phyloP scores from a whole-genome alignment of 2,329 filamentous ascomycete species.

The Diaporthe longicolla region DNA sequence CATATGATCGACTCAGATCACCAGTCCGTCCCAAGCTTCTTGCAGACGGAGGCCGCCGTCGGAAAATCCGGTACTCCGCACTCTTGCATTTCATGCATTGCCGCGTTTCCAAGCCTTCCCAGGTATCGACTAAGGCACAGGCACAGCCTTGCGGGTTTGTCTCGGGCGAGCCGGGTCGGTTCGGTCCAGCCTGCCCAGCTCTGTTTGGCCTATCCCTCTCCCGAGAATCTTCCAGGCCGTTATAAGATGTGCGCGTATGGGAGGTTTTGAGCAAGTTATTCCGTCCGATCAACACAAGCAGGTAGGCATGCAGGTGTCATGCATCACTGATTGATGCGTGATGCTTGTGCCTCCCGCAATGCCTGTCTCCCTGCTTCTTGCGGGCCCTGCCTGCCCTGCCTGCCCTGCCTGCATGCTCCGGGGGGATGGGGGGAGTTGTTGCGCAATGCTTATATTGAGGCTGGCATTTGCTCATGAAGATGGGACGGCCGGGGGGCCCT shows the following conservation, averaged over 20 bases:
- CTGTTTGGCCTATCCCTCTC: background rate
- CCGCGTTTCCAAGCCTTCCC: background rate
- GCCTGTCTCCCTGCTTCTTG: background rate
- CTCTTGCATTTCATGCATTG: slow-evolving; percentile 22
- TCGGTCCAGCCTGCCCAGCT: slow-evolving; percentile 18
- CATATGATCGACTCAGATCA: slow-evolving; percentile 26
- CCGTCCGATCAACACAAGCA: slow-evolving; percentile 13
- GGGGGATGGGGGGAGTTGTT: background rate
- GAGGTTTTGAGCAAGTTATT: slow-evolving; percentile 25
- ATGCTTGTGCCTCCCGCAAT: slow-evolving; percentile 14
- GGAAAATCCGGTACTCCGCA: slow-evolving; percentile 12
- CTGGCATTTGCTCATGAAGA: slow-evolving; percentile 23
- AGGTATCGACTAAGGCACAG: slow-evolving; percentile 23
- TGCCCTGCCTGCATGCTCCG: background rate
- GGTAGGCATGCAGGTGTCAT: slow-evolving; percentile 10
- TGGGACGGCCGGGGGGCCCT: slow-evolving; percentile 27
- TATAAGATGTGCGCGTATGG: slow-evolving; percentile 20
- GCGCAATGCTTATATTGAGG: slow-evolving; percentile 29
- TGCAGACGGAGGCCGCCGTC: slow-evolving; percentile 32
- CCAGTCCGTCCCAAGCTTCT: slow-evolving; percentile 1
- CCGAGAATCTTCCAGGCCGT: background rate
- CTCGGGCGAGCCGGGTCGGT: slow-evolving; percentile 23
- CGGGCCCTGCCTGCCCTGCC: slow-evolving; percentile 5
- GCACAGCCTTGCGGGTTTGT: slow-evolving; percentile 31
- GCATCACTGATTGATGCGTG: slow-evolving; percentile 23